These are phyloP conservation scores for Veloporphyrellus conicus DNA, from an alignment of 1,284 basidiomycete genomes.

Conservation along the genomic window DNA sequence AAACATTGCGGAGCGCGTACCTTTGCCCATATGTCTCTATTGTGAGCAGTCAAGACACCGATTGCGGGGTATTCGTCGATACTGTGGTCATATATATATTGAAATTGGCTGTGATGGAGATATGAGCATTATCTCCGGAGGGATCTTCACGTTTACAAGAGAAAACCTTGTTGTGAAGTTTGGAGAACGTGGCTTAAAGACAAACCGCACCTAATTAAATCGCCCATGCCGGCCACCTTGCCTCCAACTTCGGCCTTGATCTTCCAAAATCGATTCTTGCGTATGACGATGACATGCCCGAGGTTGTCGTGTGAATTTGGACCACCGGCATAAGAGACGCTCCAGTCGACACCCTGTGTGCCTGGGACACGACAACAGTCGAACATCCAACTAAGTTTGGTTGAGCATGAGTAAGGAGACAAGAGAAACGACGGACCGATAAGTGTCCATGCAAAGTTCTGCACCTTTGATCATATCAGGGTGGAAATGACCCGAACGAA, in stretches of 20 bases:
- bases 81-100: slow-evolving; percentile 68
- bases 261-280: slow-evolving; percentile 77
- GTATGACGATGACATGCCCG: slow-evolving; percentile 73
- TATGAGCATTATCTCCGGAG: neutral
- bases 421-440: slow-evolving; percentile 50
- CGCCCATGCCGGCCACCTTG: slow-evolving; percentile 61
- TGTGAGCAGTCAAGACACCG: slow-evolving; percentile 71
- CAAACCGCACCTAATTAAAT: slow-evolving; percentile 58
- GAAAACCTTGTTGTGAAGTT: neutral
- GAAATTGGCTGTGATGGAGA: slow-evolving; percentile 56
- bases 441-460: slow-evolving; percentile 84
- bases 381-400: slow-evolving; percentile 79
- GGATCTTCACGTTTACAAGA: neutral
- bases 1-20: slow-evolving; percentile 34
- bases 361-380: slow-evolving; percentile 85
- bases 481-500: slow-evolving; percentile 61
- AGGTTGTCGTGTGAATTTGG: slow-evolving; percentile 57
- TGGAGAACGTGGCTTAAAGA: neutral
- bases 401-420: neutral
- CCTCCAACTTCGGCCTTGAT: slow-evolving; percentile 57
- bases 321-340: slow-evolving; percentile 61
- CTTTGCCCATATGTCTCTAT: slow-evolving; percentile 83
- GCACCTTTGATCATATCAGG: slow-evolving; percentile 75
- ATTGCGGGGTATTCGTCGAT: slow-evolving; percentile 63
- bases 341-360: slow-evolving; percentile 68